Conservation (phyloP, 164 flowering plant species). For the Dillenia suffruticosa region DNA sequence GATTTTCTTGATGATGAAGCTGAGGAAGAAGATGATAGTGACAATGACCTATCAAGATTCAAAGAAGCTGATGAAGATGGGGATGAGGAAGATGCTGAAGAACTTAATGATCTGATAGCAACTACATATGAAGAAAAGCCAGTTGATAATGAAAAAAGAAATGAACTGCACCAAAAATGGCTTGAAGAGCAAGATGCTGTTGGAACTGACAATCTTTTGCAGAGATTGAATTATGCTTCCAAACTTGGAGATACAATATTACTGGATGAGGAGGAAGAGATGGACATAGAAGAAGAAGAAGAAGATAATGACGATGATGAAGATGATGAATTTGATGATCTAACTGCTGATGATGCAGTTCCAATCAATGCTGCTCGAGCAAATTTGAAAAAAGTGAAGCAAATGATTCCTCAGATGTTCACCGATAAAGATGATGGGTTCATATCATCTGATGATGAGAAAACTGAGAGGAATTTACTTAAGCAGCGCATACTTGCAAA, state of each 20-base stretch:
- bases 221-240: conserved; percentile 51
- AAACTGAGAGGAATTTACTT: conserved; percentile 43
- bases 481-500: conserved; percentile 43
- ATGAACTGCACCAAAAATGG: conserved; percentile 87
- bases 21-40: conserved; percentile 91
- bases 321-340: conserved; percentile 26
- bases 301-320: conserved; percentile 28
- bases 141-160: conserved; percentile 64
- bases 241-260: conserved; percentile 28
- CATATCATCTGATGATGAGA: conserved; percentile 84
- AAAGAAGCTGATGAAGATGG: conserved; percentile 71
- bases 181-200: conserved; percentile 89
- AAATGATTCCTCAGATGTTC: conserved; percentile 73
- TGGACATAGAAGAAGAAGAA: conserved; percentile 28
- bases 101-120: conserved; percentile 70
- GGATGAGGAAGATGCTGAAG: conserved; percentile 53
- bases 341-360: conserved; percentile 20
- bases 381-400: conserved; percentile 50
- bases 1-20: conserved; percentile 95
- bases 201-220: conserved; percentile 77
- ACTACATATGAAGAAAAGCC: conserved; percentile 56
- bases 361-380: conserved; percentile 27
- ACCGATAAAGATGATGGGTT: conserved; percentile 64
- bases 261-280: conserved; percentile 29
- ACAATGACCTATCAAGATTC: conserved; percentile 49